Evolutionary conservation across 2,329 filamentous ascomycete species (phyloP).

Genomic region (Phialocephala subalpina): DNA sequence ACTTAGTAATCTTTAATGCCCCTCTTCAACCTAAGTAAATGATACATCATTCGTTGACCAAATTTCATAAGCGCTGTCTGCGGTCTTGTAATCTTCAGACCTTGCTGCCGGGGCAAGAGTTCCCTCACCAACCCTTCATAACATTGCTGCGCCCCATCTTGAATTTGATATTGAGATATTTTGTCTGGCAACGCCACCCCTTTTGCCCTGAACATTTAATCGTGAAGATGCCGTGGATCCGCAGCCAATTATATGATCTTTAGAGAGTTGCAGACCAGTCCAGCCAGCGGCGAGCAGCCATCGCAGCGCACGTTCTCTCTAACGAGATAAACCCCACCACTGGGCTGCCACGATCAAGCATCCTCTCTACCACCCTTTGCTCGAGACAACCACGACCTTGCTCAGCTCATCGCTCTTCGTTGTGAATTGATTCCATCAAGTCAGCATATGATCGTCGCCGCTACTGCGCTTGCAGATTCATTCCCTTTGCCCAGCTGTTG

Average conservation of each 20-base stretch:
- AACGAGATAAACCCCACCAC: slow-evolving; percentile 22
- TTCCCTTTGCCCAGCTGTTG: background rate
- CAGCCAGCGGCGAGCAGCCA: background rate
- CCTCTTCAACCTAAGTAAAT: background rate
- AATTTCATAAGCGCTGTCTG: slow-evolving; percentile 2
- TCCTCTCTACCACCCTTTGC: background rate
- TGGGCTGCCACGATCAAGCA: background rate
- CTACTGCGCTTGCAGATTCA: background rate
- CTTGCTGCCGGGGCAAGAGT: background rate
- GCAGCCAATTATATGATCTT: slow-evolving; percentile 5
- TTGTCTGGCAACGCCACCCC: background rate
- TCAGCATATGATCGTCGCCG: background rate
- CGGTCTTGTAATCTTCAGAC: background rate
- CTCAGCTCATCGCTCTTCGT: background rate
- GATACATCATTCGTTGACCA: background rate
- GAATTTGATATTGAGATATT: slow-evolving; percentile 5
- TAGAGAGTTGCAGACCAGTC: slow-evolving; percentile 4
- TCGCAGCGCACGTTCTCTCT: slow-evolving; percentile 13
- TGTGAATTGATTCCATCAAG: background rate
- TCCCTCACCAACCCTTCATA: background rate
- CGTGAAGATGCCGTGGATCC: background rate
- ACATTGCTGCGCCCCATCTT: background rate
- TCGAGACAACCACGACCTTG: slow-evolving; percentile 7
- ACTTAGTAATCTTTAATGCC: background rate
- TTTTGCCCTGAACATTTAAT: background rate